Evolutionary conservation across 371 early-diverging fungal genomes (phyloP).

Genomic region (Saksenaea oblongispora): DNA sequence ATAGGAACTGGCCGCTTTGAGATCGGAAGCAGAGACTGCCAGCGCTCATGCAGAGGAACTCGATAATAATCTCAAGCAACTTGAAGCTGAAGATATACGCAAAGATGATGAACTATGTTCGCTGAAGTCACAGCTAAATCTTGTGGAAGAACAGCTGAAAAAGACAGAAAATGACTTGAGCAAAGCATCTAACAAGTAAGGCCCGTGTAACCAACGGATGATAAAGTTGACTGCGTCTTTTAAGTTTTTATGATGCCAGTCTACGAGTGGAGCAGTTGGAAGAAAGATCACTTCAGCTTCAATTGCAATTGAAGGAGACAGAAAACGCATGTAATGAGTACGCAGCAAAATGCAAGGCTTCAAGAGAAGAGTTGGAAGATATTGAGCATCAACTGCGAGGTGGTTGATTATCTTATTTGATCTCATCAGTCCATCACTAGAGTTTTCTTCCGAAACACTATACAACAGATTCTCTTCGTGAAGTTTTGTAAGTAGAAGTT

Average conservation of each 20-base stretch:
- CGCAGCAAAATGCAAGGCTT: slow-evolving; percentile 29
- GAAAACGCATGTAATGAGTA: slow-evolving; percentile 39
- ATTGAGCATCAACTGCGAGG: slow-evolving; percentile 43
- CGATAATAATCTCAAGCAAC: slow-evolving; percentile 56
- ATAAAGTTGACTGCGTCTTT: background rate
- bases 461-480: too few species aligned
- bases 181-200: slow-evolving; percentile 58
- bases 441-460: too few species aligned
- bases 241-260: slow-evolving; percentile 68
- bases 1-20: slow-evolving; percentile 67
- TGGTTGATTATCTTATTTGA: slow-evolving; percentile 17
- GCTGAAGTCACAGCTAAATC: slow-evolving; percentile 55
- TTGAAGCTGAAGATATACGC: slow-evolving; percentile 53
- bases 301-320: slow-evolving; percentile 16
- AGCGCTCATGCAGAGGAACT: slow-evolving; percentile 62
- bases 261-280: slow-evolving; percentile 41
- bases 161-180: slow-evolving; percentile 57
- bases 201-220: background rate
- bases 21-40: slow-evolving; percentile 69
- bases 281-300: slow-evolving; percentile 23
- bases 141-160: slow-evolving; percentile 64
- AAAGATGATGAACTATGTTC: slow-evolving; percentile 74
- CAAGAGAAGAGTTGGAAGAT: slow-evolving; percentile 45
- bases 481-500: too few species aligned
- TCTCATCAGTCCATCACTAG: too few species aligned